These are phyloP conservation scores for Wickerhamiella domercqiae DNA, from an alignment of 805 yeast genomes.

Conservation along the genomic window DNA sequence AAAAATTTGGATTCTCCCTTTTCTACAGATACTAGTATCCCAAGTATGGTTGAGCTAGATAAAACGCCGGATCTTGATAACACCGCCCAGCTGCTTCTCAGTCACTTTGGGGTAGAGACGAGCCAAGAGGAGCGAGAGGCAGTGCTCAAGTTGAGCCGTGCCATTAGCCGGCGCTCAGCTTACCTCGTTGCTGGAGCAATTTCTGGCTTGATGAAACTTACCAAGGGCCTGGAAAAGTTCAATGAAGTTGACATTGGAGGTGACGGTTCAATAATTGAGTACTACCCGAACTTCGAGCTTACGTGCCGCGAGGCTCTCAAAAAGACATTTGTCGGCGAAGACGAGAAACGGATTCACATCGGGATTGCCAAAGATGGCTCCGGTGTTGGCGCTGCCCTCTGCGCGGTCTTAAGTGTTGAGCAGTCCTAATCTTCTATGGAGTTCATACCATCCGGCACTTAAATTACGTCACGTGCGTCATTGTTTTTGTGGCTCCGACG, in stretches of 20 bases:
- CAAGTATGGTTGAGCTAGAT: constrained; percentile 76
- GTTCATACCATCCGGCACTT: too few species aligned
- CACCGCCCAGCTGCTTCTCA: constrained; percentile 18
- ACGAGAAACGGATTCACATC: constrained; percentile 58
- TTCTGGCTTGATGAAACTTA: constrained; percentile 60
- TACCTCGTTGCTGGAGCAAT: constrained; percentile 76
- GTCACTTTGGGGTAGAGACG: constrained; percentile 57
- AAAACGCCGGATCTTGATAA: constrained; percentile 44
- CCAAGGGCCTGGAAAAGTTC: constrained; percentile 47
- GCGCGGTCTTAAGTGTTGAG: constrained; percentile 35
- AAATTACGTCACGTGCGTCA: too few species aligned
- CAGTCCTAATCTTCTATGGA: not conserved
- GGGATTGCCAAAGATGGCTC: constrained; percentile 88
- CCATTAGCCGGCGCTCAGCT: constrained; percentile 81
- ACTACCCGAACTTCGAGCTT: constrained; percentile 78
- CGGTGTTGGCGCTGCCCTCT: constrained; percentile 93
- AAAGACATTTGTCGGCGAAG: constrained; percentile 37
- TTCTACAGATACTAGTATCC: constrained; percentile 65
- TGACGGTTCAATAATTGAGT: constrained; percentile 89
- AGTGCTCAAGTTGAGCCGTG: constrained; percentile 58
- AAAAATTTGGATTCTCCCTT: constrained; percentile 40
- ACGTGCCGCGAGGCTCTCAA: constrained; percentile 67
- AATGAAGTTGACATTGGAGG: constrained; percentile 84
- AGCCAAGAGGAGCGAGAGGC: constrained; percentile 54
- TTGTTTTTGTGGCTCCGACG: too few species aligned